Evolutionary conservation across 176 grass and related monocot species (phyloP).

Genomic region (Musa itinerans): DNA sequence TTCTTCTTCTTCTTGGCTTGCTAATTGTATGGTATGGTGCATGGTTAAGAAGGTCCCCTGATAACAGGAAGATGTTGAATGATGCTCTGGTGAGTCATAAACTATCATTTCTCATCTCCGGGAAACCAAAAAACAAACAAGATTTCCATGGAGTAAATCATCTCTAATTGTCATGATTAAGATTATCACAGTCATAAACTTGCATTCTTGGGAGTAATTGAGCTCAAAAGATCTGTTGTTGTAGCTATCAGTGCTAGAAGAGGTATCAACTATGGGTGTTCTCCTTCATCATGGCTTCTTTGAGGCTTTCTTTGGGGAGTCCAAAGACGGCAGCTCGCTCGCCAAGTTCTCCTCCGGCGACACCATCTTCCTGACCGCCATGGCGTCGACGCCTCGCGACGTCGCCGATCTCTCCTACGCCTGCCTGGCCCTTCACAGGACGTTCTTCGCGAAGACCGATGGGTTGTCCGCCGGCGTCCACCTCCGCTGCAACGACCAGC

Average conservation of each 20-base stretch:
- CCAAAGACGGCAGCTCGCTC: neutral
- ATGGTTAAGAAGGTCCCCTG: neutral
- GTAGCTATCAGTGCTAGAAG: neutral
- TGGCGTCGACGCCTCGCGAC: neutral
- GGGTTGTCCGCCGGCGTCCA: neutral
- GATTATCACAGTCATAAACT: too few species aligned
- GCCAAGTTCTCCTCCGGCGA: slow-evolving; percentile 10
- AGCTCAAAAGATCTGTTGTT: neutral
- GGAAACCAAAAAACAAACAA: too few species aligned
- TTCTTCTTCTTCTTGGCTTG: neutral
- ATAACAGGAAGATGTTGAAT: neutral
- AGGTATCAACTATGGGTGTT: neutral
- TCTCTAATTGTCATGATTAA: too few species aligned
- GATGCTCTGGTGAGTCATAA: neutral
- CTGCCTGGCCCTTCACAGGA: neutral
- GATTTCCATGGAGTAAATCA: too few species aligned
- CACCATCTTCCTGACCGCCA: neutral
- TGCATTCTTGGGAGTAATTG: too few species aligned
- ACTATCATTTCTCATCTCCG: too few species aligned
- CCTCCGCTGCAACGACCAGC: neutral
- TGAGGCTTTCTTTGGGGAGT: neutral
- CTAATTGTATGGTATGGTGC: slow-evolving; percentile 1
- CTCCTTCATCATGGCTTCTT: neutral
- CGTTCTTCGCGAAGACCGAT: neutral
- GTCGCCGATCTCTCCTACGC: neutral